Conservation (phyloP, 1,139 yeast species). For the Groenewaldozyma auringiensis region DNA sequence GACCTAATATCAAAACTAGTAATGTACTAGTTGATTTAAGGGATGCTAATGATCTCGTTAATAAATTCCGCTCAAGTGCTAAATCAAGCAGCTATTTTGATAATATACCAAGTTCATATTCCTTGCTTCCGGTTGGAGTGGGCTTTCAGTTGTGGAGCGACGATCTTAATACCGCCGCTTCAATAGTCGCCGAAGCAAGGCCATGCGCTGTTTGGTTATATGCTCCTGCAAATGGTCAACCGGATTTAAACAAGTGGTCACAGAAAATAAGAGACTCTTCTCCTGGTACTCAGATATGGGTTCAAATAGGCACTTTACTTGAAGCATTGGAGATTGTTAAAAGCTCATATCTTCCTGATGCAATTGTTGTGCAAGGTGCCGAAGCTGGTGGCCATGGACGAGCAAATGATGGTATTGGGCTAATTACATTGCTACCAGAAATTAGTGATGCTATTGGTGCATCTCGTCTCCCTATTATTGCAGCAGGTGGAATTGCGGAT, state of each 20-base stretch:
- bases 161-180: not conserved
- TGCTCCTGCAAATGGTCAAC: not conserved
- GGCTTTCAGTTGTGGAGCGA: constrained; percentile 3
- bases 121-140: constrained; percentile 2
- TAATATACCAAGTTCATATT: not conserved
- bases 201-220: constrained; percentile 3
- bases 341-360: not conserved
- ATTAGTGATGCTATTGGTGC: not conserved
- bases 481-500: constrained; percentile 4
- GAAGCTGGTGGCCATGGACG: constrained; percentile 5
- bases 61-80: not conserved
- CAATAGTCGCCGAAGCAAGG: not conserved
- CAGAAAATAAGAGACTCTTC: not conserved
- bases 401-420: not conserved
- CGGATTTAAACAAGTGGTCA: not conserved
- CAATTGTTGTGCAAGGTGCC: constrained; percentile 1
- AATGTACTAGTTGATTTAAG: not conserved
- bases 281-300: constrained; percentile 1
- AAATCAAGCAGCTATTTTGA: not conserved
- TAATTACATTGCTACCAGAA: constrained; percentile 2
- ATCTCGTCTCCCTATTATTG: not conserved
- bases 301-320: not conserved
- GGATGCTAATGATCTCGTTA: not conserved
- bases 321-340: not conserved
- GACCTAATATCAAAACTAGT: not conserved